A percentile compares a stretch with the other conserved stretches of the same genome.
These are phyloP conservation scores for Cairneyella variabilis DNA, from an alignment of 495 filamentous ascomycete genomes.

Conservation along the genomic window DNA sequence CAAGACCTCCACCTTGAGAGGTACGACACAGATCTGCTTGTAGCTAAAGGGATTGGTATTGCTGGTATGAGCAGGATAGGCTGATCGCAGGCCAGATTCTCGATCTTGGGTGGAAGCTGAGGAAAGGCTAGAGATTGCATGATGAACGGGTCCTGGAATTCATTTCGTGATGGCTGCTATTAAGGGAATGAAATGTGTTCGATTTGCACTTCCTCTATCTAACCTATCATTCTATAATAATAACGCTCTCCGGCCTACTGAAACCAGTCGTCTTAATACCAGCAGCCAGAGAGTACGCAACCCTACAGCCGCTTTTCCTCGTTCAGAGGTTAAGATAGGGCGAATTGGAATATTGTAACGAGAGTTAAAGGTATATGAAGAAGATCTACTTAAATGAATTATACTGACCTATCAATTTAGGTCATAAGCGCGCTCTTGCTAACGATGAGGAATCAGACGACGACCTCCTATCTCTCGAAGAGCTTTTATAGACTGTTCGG, in stretches of 20 bases:
- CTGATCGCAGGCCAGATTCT: too few species aligned
- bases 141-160: too few species aligned
- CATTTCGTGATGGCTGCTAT: slow-evolving; percentile 18
- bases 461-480: slow-evolving; percentile 21
- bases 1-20: too few species aligned
- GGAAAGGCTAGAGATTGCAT: too few species aligned
- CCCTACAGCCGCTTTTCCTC: slow-evolving; percentile 6
- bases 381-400: slow-evolving; percentile 9
- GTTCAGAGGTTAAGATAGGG: slow-evolving; percentile 6
- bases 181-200: slow-evolving; percentile 15
- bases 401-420: slow-evolving; percentile 11
- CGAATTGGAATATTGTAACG: slow-evolving; percentile 7
- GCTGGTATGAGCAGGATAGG: too few species aligned
- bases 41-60: too few species aligned
- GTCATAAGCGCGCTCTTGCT: slow-evolving; percentile 11
- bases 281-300: slow-evolving; percentile 19
- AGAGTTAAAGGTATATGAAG: slow-evolving; percentile 12
- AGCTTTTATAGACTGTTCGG: slow-evolving; percentile 4
- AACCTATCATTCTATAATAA: slow-evolving; percentile 11
- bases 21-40: too few species aligned
- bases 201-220: slow-evolving; percentile 18
- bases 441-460: slow-evolving; percentile 16
- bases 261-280: slow-evolving; percentile 11
- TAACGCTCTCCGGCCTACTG: slow-evolving; percentile 9
- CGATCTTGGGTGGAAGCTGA: too few species aligned